Evolutionary conservation across 805 yeast genomes (phyloP).

Genomic region (Clavispora phyllophila): DNA sequence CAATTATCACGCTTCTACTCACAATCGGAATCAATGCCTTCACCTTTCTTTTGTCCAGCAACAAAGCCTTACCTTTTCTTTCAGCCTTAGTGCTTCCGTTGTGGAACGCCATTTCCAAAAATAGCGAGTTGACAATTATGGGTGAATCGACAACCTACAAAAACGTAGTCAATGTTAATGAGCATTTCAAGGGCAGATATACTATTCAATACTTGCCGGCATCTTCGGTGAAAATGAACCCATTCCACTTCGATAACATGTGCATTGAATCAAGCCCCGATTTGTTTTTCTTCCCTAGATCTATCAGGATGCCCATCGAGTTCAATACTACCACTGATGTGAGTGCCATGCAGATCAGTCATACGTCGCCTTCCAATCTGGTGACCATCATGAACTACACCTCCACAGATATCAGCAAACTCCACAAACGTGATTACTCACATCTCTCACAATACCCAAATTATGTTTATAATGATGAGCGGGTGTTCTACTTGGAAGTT

Average conservation of each 20-base stretch:
- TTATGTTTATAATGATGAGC: slow-evolving; percentile 25
- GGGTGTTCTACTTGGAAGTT: slow-evolving; percentile 56
- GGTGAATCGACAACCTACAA: slow-evolving; percentile 42
- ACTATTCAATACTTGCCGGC: slow-evolving; percentile 88
- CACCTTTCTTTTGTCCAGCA: slow-evolving; percentile 53
- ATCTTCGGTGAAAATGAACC: slow-evolving; percentile 79
- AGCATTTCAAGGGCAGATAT: slow-evolving; percentile 80
- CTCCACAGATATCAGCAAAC: slow-evolving; percentile 46
- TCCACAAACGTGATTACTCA: slow-evolving; percentile 25
- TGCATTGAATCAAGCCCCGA: slow-evolving; percentile 45
- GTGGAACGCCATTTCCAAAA: slow-evolving; percentile 39
- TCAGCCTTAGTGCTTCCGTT: slow-evolving; percentile 31
- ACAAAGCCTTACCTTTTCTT: slow-evolving; percentile 45
- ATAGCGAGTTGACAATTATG: slow-evolving; percentile 46
- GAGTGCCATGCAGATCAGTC: slow-evolving; percentile 59
- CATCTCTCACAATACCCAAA: slow-evolving; percentile 23
- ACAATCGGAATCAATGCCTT: slow-evolving; percentile 42
- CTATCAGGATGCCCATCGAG: slow-evolving; percentile 58
- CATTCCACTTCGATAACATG: slow-evolving; percentile 52
- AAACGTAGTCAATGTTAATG: slow-evolving; percentile 39
- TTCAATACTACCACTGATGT: slow-evolving; percentile 77
- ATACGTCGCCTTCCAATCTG: slow-evolving; percentile 50
- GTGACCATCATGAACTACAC: slow-evolving; percentile 49
- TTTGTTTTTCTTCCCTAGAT: slow-evolving; percentile 13
- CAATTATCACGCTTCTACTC: slow-evolving; percentile 47